A percentile compares a stretch with the other conserved stretches of the same genome.
phyloP scores from a whole-genome alignment of 2,329 filamentous ascomycete genomes.

The Allantophomopsis lycopodina region DNA sequence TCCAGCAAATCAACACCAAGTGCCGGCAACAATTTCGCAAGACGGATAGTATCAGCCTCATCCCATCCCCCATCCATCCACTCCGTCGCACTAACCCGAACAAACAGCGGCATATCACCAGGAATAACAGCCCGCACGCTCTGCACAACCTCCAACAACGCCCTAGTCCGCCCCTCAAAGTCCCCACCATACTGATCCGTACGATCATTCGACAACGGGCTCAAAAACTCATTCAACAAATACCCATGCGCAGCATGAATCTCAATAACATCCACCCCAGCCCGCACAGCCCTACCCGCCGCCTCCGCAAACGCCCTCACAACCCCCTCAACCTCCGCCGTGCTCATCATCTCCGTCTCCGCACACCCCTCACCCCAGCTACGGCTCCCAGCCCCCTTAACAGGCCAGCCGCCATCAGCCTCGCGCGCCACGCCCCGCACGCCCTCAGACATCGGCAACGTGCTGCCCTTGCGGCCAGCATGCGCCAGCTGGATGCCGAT shows the following conservation, averaged over 20 bases:
- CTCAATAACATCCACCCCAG: constrained; percentile 50
- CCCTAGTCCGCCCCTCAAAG: constrained; percentile 51
- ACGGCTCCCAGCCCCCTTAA: constrained; percentile 40
- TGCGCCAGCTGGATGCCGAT: constrained; percentile 61
- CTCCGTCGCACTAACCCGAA: constrained; percentile 48
- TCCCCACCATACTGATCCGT: constrained; percentile 53
- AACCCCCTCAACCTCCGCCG: constrained; percentile 20
- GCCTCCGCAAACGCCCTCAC: constrained; percentile 21
- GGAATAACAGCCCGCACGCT: constrained; percentile 38
- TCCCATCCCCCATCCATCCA: constrained; percentile 36
- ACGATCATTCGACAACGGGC: constrained; percentile 40
- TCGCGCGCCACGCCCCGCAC: constrained; percentile 15
- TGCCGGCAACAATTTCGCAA: constrained; percentile 57
- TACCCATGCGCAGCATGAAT: constrained; percentile 53
- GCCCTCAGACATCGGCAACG: constrained; percentile 15
- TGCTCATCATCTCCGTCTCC: constrained; percentile 37
- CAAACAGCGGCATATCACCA: constrained; percentile 36
- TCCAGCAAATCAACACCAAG: constrained; percentile 74
- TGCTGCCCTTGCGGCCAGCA: constrained; percentile 34
- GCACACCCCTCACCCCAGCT: constrained; percentile 40
- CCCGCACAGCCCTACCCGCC: constrained; percentile 22
- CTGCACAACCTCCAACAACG: constrained; percentile 39
- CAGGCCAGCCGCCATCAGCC: constrained; percentile 23
- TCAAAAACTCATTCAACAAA: constrained; percentile 51
- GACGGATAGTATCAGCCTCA: constrained; percentile 27